Percentiles rank a stretch among this genome's conserved stretches.
Conservation (phyloP, 2,329 filamentous ascomycete genomes). For the Pseudogymnoascus sp. region DNA sequence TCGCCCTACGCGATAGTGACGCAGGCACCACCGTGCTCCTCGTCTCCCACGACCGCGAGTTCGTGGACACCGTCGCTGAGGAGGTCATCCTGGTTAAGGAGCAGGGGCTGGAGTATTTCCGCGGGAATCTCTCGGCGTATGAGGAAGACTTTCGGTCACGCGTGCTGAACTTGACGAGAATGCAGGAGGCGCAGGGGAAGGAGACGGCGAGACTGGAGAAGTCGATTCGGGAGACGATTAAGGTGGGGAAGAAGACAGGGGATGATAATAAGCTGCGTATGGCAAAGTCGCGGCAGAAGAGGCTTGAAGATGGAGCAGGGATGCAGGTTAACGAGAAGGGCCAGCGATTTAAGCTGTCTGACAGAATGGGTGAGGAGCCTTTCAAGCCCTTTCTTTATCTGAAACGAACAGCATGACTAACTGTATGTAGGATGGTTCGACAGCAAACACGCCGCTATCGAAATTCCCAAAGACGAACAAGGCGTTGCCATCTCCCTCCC, state of each 20-base stretch:
- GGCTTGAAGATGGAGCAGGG: constrained; percentile 72
- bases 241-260: constrained; percentile 64
- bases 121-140: constrained; percentile 64
- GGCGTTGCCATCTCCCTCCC: constrained; percentile 50
- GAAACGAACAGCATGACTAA: not conserved
- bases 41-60: constrained; percentile 78
- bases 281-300: constrained; percentile 76
- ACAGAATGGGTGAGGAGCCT: not conserved
- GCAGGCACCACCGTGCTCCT: constrained; percentile 60
- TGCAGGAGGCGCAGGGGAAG: constrained; percentile 75
- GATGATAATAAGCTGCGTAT: constrained; percentile 82
- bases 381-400: not conserved
- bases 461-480: constrained; percentile 56
- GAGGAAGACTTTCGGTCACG: constrained; percentile 60
- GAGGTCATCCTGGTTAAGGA: constrained; percentile 71
- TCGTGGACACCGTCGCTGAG: constrained; percentile 64
- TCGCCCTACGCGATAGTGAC: constrained; percentile 43
- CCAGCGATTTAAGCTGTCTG: constrained; percentile 65
- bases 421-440: constrained; percentile 26
- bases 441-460: constrained; percentile 51
- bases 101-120: constrained; percentile 62
- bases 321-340: constrained; percentile 64
- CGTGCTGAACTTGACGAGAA: constrained; percentile 57
- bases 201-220: constrained; percentile 75
- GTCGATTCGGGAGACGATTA: constrained; percentile 65